Evolutionary conservation across 352 stramenopile genomes (phyloP), one percentile per base, ranked within the genome.

Genomic region (Blastocystis sp.): DNA sequence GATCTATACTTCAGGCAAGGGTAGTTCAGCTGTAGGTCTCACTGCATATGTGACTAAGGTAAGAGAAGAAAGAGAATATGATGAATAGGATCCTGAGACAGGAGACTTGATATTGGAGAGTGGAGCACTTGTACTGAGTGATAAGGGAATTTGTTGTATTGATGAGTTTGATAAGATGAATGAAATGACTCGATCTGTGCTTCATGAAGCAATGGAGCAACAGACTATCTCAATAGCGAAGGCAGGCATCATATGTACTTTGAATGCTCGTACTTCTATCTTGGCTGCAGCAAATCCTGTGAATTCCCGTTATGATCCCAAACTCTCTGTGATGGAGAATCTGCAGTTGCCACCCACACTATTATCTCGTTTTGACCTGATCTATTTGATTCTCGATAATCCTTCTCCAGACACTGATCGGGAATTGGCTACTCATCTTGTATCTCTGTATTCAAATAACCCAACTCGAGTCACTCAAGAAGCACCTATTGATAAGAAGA

Each of bases 111-210:
- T 99, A 66, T 92, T 99, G 73, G 97, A 99, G 89, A 91, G 85
- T 59, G 91, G 91, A 57, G 96, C 96, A 19, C 89, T 99, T 37
- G 96, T 99, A 71, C 90, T 99, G 29, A 97, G 92, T 19, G 96
- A 99, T 88, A 92, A 96, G 74, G 96, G 96, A 16, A 96, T 99
- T 88, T 98, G 96, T 90, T 99, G 96, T 89, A 98, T 98, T 66
- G 95, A 98, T 90, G 96, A 98, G 90, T 98, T 98, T 89, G 96
- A 98, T 89, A 99, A 98, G 90, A 99, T 99, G 96, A 96, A 91
- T 46, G 96, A 98, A 81, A 95, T 94, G 1, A 97, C 96, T 37
- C 93, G 96, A 54, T 96, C 94, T 0, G 95, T 98, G 67, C 91
- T 99, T 9, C 96, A 99, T 91, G 96, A 99, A 92, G 96, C 95